Evolutionary conservation across 108 stramenopile genomes (phyloP).

Genomic region (Pseudonitzschia multiseries): DNA sequence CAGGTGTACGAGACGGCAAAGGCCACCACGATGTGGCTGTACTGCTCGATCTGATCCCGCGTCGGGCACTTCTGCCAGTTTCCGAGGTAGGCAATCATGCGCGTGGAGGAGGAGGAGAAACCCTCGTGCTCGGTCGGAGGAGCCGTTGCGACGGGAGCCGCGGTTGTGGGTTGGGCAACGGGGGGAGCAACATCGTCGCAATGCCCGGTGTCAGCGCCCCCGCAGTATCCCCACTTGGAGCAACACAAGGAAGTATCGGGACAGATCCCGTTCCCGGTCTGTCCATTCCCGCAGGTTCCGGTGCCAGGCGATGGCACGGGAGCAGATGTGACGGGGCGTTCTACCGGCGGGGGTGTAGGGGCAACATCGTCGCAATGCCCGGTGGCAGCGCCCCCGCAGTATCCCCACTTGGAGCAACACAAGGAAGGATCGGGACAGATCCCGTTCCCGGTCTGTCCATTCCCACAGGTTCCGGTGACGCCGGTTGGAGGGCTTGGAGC

Average conservation of each 20-base stretch:
- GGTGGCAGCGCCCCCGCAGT: neutral
- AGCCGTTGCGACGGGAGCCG: too few relatives aligned
- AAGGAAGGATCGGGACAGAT: neutral
- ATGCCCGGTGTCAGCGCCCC: neutral
- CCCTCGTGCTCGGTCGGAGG: too few relatives aligned
- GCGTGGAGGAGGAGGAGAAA: too few relatives aligned
- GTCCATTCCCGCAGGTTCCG: neutral
- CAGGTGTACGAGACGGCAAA: slow-evolving; percentile 58
- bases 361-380: neutral
- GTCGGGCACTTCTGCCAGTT: slow-evolving; percentile 68
- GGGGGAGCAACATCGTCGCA: neutral
- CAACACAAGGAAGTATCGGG: neutral
- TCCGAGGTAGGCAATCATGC: slow-evolving; percentile 56
- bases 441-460: neutral
- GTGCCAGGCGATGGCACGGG: neutral
- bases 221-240: slow-evolving; percentile 5
- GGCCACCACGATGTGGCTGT: slow-evolving; percentile 58
- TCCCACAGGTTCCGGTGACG: neutral
- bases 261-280: neutral
- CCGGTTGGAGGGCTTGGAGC: neutral
- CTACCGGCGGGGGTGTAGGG: neutral
- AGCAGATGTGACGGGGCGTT: neutral
- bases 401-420: slow-evolving; percentile 7
- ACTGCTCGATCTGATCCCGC: slow-evolving; percentile 40
- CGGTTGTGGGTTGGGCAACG: too few relatives aligned